phyloP scores from a whole-genome alignment of 2,329 filamentous ascomycete genomes.

The Massarina eburnea region DNA sequence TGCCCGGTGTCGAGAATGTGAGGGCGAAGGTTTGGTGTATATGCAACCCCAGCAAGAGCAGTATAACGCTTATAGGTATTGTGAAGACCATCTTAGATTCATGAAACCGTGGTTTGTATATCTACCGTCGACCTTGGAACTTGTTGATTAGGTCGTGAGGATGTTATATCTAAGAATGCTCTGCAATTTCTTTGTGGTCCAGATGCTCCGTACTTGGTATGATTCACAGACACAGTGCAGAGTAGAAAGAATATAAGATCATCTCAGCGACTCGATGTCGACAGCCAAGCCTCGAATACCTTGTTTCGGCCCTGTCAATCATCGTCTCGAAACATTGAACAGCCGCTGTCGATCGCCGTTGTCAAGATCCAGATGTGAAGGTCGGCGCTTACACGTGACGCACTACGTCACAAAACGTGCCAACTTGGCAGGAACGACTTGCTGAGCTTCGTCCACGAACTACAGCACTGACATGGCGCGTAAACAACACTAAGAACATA shows the following conservation, averaged over 20 bases:
- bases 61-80: background rate
- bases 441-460: background rate
- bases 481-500: background rate
- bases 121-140: too few relatives aligned
- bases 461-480: too few relatives aligned
- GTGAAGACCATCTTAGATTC: too few relatives aligned
- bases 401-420: constrained; percentile 10
- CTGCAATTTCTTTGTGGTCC: too few relatives aligned
- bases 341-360: background rate
- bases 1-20: background rate
- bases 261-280: background rate
- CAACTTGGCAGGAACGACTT: constrained; percentile 4
- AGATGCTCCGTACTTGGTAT: too few relatives aligned
- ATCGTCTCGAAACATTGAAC: constrained; percentile 2
- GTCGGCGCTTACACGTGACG: constrained; percentile 17
- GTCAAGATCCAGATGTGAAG: background rate
- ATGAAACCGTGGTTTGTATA: too few relatives aligned
- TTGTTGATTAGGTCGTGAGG: too few relatives aligned
- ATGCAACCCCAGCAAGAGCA: background rate
- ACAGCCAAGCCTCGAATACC: background rate
- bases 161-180: too few relatives aligned
- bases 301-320: background rate
- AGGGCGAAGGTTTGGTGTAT: background rate
- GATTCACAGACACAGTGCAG: too few relatives aligned
- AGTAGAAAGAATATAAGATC: too few relatives aligned